Percentiles rank a stretch among this genome's conserved stretches.
phyloP scores from a whole-genome alignment of 768 basidiomycete species.

The Dioszegia hungarica region DNA sequence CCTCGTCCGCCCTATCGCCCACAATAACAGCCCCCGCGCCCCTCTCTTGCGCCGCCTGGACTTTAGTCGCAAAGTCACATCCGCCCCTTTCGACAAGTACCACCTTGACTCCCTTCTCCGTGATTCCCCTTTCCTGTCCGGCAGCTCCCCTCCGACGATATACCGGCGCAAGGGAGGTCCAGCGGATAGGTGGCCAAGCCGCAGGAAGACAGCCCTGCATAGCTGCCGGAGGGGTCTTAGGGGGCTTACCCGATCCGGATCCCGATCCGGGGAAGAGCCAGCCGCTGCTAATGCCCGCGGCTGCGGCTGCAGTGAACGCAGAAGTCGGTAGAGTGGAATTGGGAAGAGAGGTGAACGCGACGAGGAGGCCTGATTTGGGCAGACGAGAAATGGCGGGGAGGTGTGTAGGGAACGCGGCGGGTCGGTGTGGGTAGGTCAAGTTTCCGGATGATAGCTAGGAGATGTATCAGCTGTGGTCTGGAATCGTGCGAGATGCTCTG shows the following conservation, averaged over 20 bases:
- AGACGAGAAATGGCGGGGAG: conserved; percentile 10
- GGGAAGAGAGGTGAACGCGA: conserved; percentile 14
- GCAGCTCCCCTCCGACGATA: no score
- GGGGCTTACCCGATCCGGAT: no score
- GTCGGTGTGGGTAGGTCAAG: conserved; percentile 42
- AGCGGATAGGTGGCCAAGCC: conserved; percentile 17
- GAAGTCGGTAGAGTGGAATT: background rate
- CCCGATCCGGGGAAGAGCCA: no score
- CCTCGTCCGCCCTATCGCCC: conserved; percentile 65
- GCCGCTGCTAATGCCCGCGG: no score
- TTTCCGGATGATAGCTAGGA: conserved; percentile 14
- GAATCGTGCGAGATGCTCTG: no score
- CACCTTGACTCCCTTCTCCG: conserved; percentile 54
- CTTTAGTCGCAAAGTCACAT: conserved; percentile 89
- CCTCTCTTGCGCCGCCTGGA: conserved; percentile 60
- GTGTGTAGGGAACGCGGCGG: conserved; percentile 40
- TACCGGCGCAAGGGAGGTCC: background rate
- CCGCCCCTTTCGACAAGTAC: conserved; percentile 83
- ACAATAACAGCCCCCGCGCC: conserved; percentile 89
- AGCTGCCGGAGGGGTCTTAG: background rate
- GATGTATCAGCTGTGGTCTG: no score
- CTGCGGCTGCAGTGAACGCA: background rate
- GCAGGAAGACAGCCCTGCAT: conserved; percentile 23
- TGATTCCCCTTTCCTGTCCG: background rate
- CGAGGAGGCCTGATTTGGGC: conserved; percentile 28